phyloP scores from a whole-genome alignment of 306 rosid species.

The Begonia masoniana region DNA sequence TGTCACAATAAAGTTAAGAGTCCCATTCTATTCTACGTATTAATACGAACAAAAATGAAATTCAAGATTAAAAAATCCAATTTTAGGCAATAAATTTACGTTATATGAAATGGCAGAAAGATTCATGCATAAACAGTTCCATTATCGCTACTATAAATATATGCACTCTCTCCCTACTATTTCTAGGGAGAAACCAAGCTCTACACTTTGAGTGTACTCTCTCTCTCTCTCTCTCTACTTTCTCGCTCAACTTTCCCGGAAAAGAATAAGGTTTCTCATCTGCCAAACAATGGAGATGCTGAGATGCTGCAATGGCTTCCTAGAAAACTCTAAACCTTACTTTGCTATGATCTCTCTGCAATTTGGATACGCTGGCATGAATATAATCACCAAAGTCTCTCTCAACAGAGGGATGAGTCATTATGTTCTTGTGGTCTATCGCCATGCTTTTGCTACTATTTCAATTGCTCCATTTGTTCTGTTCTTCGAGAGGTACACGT shows the following conservation, averaged over 20 bases:
- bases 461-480: slow-evolving; percentile 64
- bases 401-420: slow-evolving; percentile 88
- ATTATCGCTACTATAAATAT: background rate
- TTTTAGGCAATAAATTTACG: too few relatives aligned
- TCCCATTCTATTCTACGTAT: too few relatives aligned
- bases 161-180: background rate
- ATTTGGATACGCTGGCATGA: slow-evolving; percentile 88
- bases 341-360: slow-evolving; percentile 80
- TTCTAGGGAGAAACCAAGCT: background rate
- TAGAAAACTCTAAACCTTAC: slow-evolving; percentile 54
- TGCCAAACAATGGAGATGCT: slow-evolving; percentile 22
- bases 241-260: slow-evolving; percentile 4
- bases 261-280: background rate
- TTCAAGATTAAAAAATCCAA: too few relatives aligned
- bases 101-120: too few relatives aligned
- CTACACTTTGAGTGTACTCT: background rate
- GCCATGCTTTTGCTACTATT: slow-evolving; percentile 75
- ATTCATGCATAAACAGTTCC: too few relatives aligned
- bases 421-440: slow-evolving; percentile 84
- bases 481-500: slow-evolving; percentile 51
- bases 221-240: background rate
- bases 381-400: slow-evolving; percentile 62
- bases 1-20: too few relatives aligned
- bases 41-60: too few relatives aligned
- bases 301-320: slow-evolving; percentile 20